phyloP scores from a whole-genome alignment of 805 yeast species.

The Kockiozyma suomiensis region DNA sequence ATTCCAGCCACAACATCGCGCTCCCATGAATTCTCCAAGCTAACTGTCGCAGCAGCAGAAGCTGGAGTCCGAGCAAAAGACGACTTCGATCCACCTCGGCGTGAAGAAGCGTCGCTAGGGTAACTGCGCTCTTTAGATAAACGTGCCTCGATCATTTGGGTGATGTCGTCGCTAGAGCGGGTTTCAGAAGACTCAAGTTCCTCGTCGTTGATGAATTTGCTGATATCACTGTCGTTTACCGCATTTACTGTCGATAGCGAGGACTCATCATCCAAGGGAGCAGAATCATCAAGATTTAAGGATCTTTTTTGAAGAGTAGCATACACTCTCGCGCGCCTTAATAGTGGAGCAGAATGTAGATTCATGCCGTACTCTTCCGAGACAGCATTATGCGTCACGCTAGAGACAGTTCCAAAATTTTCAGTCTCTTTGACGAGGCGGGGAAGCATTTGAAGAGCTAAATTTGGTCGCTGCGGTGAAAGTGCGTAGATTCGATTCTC shows the following conservation, averaged over 20 bases:
- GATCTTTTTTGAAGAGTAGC: neutral
- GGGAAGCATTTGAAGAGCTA: slow-evolving; percentile 3
- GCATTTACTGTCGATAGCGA: neutral
- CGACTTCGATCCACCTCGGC: too few relatives aligned
- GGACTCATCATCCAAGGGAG: too few relatives aligned
- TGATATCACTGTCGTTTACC: neutral
- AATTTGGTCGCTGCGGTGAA: neutral
- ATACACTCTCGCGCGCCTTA: slow-evolving; percentile 2
- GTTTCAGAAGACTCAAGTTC: neutral
- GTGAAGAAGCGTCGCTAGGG: neutral
- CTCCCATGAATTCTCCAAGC: neutral
- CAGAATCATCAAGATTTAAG: neutral
- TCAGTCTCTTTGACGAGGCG: neutral
- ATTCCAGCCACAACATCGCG: neutral
- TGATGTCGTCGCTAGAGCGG: neutral
- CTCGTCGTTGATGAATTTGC: neutral
- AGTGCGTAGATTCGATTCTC: slow-evolving; percentile 19
- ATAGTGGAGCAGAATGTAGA: slow-evolving; percentile 12
- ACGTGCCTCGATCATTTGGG: slow-evolving; percentile 1
- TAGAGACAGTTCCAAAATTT: slow-evolving; percentile 3
- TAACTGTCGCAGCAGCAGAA: too few relatives aligned
- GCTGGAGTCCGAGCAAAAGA: too few relatives aligned
- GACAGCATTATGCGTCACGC: neutral
- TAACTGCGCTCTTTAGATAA: too few relatives aligned
- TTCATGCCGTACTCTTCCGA: neutral